These are phyloP conservation scores for Leccinum subspadiceum DNA, from an alignment of 1,284 basidiomycete species.

Conservation along the genomic window DNA sequence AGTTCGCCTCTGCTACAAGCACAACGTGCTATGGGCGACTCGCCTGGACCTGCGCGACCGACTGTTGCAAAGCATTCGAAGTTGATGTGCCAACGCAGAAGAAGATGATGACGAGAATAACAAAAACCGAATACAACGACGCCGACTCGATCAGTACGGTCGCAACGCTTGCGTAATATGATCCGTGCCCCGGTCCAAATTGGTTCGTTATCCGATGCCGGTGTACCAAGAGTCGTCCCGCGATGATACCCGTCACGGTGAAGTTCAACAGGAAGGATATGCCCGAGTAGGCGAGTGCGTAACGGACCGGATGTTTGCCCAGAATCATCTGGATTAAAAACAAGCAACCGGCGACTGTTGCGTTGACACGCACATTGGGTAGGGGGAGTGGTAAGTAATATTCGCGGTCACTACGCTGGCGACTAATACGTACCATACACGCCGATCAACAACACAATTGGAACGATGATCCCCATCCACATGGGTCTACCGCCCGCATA, in stretches of 20 bases:
- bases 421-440: constrained; percentile 15
- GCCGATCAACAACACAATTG: constrained; percentile 8
- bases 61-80: constrained; percentile 21
- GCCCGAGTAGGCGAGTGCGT: constrained; percentile 10
- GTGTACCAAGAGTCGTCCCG: constrained; percentile 16
- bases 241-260: constrained; percentile 21
- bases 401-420: not conserved
- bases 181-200: constrained; percentile 20
- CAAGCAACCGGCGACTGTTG: constrained; percentile 15
- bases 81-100: constrained; percentile 2
- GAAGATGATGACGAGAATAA: constrained; percentile 22
- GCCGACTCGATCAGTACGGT: constrained; percentile 26
- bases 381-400: constrained; percentile 1
- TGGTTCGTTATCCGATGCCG: constrained; percentile 11
- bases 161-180: constrained; percentile 11
- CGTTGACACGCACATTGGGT: not conserved
- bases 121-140: constrained; percentile 20
- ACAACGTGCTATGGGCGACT: not conserved
- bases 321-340: constrained; percentile 6
- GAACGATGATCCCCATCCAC: constrained; percentile 17
- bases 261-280: constrained; percentile 22
- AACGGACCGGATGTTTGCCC: not conserved
- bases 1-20: not conserved
- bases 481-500: constrained; percentile 7
- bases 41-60: constrained; percentile 22